phyloP scores from a whole-genome alignment of 768 basidiomycete species.

The Epithele typhae region DNA sequence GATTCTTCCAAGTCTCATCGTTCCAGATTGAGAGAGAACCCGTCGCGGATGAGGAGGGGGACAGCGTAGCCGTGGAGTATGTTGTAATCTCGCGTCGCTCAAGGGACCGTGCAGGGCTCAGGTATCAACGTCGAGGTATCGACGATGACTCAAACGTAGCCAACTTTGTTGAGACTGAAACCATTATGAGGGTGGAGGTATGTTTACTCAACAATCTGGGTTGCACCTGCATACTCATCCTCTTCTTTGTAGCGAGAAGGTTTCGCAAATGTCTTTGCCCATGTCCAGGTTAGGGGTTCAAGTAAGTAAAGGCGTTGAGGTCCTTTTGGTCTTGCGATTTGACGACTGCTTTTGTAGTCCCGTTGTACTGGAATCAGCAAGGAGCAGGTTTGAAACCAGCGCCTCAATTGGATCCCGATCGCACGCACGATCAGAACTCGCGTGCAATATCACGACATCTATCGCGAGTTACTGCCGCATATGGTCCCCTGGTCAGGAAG shows the following conservation, averaged over 20 bases:
- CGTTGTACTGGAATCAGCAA: conserved; percentile 88
- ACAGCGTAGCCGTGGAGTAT: conserved; percentile 58
- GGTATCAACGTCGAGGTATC: conserved; percentile 92
- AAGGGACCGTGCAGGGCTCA: conserved; percentile 83
- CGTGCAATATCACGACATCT: conserved; percentile 75
- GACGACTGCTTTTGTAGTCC: too few species aligned
- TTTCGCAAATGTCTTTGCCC: conserved; percentile 75
- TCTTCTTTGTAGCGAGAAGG: conserved; percentile 56
- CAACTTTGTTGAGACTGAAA: conserved; percentile 95
- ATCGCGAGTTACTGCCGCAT: conserved; percentile 53
- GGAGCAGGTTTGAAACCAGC: conserved; percentile 87
- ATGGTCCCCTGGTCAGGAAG: conserved; percentile 69
- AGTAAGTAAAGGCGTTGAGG: conserved; percentile 42
- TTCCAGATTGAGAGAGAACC: conserved; percentile 56
- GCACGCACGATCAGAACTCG: conserved; percentile 68
- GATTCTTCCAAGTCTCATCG: conserved; percentile 75
- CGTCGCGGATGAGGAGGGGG: conserved; percentile 34
- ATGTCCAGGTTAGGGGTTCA: conserved; percentile 89
- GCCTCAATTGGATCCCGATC: conserved; percentile 68
- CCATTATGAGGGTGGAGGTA: conserved; percentile 80
- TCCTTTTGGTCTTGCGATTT: not conserved
- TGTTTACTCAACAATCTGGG: conserved; percentile 13
- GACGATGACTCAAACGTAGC: conserved; percentile 92
- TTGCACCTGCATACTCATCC: too few species aligned
- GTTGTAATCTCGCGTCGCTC: conserved; percentile 83